Conservation (phyloP, 176 grass and related monocot species). For the Hordeum marinum region DNA sequence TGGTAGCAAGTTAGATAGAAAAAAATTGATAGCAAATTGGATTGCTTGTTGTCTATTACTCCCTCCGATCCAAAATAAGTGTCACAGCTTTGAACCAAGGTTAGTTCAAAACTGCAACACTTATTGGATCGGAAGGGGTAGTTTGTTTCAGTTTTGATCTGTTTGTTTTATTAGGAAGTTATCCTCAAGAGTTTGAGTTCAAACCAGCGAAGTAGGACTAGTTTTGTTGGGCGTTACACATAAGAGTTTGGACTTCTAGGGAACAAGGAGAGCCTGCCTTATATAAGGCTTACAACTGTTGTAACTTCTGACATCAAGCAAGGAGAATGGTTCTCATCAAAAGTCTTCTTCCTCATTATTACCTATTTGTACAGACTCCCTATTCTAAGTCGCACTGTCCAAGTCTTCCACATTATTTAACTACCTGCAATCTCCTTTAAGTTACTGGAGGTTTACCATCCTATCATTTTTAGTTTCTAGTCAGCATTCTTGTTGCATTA, state of each 20-base stretch:
- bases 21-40: not conserved
- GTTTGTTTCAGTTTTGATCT: not conserved
- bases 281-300: not conserved
- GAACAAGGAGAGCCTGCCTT: not conserved
- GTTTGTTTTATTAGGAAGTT: not conserved
- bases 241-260: not conserved
- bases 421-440: too few species aligned
- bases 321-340: not conserved
- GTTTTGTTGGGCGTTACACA: not conserved
- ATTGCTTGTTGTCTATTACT: not conserved
- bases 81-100: too few species aligned
- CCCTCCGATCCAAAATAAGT: too few species aligned
- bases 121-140: too few species aligned
- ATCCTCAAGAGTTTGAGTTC: not conserved
- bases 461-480: too few species aligned
- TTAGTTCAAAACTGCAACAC: too few species aligned
- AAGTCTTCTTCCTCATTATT: not conserved
- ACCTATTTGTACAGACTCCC: too few species aligned
- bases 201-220: not conserved
- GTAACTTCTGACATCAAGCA: not conserved
- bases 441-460: too few species aligned
- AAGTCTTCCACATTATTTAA: too few species aligned
- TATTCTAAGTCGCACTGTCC: too few species aligned
- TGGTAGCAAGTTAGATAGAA: too few species aligned
- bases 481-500: too few species aligned